Evolutionary conservation across 768 basidiomycete genomes (phyloP), one percentile per base, ranked within the genome.

Genomic region (Floccularia luteovirens): DNA sequence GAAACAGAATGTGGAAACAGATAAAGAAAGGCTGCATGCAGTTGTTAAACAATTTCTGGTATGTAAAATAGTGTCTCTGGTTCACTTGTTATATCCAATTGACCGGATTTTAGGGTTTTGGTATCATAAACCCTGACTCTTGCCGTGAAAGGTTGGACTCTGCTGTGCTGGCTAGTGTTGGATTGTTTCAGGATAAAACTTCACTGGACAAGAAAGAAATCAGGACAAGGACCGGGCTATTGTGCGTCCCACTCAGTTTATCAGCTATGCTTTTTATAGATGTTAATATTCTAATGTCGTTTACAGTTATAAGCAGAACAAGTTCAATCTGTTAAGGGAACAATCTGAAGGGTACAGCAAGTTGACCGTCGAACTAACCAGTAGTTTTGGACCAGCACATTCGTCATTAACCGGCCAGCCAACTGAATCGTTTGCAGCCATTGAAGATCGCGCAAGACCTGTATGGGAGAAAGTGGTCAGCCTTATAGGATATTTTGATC

Each of bases 321-420:
- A 98, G 62, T 94, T 93, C 70, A 99, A 98, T 56, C 75, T 99
- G 27, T 75, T 97, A 12, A 84, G 96, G 25, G 96, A 99, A 64
- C 90, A 96, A 52, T 92, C 92, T 1, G 94, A 98, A 65, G 96
- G 96, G 5, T 99, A 91, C 64, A 90, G 90, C 57, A 92, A 93
- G 59, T 77, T 98, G 23, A 77, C 83, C 20, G 77, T 84, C 7
- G 90, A 98, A 52, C 67, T 99, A 27, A 79, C 80, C 8, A 80
- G 80, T 47, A 75, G 74, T 51, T 62, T 92, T 36, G 89, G 88
- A 1, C 79, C 80, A 17, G 63, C 88, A 5, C 87, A 92, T 59
- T 78, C 79, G 3, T 55, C 77, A 20, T 56, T 67, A 16, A 85
- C 84, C 16, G 88, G 77, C 12, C 67, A 69, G 25, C 81, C 87